phyloP scores from a whole-genome alignment of 306 rosid genomes.

The Neltuma alba region DNA sequence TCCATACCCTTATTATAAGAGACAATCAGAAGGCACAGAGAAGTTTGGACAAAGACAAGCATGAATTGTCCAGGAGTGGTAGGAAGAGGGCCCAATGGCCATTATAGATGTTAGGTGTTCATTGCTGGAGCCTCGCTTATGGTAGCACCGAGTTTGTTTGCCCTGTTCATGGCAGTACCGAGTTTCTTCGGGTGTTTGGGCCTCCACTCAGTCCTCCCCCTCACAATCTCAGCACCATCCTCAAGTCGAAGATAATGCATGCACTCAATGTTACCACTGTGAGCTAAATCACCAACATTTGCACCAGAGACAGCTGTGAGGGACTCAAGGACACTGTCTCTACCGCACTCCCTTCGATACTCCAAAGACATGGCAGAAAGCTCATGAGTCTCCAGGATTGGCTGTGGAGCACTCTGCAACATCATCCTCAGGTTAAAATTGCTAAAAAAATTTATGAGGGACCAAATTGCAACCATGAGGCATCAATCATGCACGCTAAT shows the following conservation, averaged over 20 bases:
- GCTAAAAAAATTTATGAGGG: not conserved
- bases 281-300: constrained; percentile 50
- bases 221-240: constrained; percentile 81
- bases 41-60: constrained; percentile 45
- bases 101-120: constrained; percentile 31
- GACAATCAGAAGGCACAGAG: constrained; percentile 39
- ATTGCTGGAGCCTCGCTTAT: constrained; percentile 51
- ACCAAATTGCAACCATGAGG: not conserved
- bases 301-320: constrained; percentile 63
- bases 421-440: constrained; percentile 13
- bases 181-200: constrained; percentile 58
- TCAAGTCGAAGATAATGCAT: constrained; percentile 84
- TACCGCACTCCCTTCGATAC: constrained; percentile 94
- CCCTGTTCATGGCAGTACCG: too few relatives aligned
- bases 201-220: constrained; percentile 93
- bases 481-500: constrained; percentile 5
- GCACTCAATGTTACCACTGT: constrained; percentile 63
- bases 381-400: constrained; percentile 82
- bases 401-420: constrained; percentile 88
- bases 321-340: constrained; percentile 83
- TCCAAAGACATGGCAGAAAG: constrained; percentile 73
- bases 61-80: constrained; percentile 41
- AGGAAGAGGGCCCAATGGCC: constrained; percentile 15
- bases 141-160: too few relatives aligned
- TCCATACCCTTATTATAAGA: constrained; percentile 6